A percentile compares a stretch with the other conserved stretches of the same genome.
These are phyloP conservation scores for Copromyces sp. DNA, from an alignment of 495 filamentous ascomycete genomes.

Conservation along the genomic window DNA sequence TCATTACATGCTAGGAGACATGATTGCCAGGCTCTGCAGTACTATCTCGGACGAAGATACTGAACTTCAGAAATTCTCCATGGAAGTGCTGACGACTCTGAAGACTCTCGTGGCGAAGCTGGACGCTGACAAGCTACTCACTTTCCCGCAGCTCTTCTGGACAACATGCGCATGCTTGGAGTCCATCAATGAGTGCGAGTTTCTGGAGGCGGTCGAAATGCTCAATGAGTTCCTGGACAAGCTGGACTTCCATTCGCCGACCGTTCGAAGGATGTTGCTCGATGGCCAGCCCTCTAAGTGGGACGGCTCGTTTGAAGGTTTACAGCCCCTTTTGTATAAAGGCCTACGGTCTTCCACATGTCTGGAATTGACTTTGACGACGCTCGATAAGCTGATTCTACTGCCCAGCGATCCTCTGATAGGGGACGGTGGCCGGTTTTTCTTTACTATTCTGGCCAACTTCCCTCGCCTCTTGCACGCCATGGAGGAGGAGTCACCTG, in stretches of 20 bases:
- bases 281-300: slow-evolving; percentile 75
- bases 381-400: slow-evolving; percentile 66
- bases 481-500: slow-evolving; percentile 55
- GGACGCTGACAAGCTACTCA: slow-evolving; percentile 65
- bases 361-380: slow-evolving; percentile 61
- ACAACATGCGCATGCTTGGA: slow-evolving; percentile 91
- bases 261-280: slow-evolving; percentile 55
- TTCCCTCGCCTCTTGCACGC: slow-evolving; percentile 76
- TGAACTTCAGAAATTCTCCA: slow-evolving; percentile 90
- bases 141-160: slow-evolving; percentile 94
- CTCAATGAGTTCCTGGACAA: slow-evolving; percentile 79
- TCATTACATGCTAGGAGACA: slow-evolving; percentile 87
- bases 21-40: slow-evolving; percentile 88
- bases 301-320: slow-evolving; percentile 82
- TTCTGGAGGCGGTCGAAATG: slow-evolving; percentile 82
- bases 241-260: slow-evolving; percentile 65
- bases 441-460: slow-evolving; percentile 81
- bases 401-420: slow-evolving; percentile 75
- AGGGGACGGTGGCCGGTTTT: slow-evolving; percentile 66
- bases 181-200: slow-evolving; percentile 91
- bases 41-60: slow-evolving; percentile 88
- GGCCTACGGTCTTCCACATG: slow-evolving; percentile 81
- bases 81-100: slow-evolving; percentile 92
- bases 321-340: slow-evolving; percentile 80
- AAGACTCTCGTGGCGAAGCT: slow-evolving; percentile 80